Evolutionary conservation across 2,329 filamentous ascomycete genomes (phyloP).

Genomic region (Cladosporium velox): DNA sequence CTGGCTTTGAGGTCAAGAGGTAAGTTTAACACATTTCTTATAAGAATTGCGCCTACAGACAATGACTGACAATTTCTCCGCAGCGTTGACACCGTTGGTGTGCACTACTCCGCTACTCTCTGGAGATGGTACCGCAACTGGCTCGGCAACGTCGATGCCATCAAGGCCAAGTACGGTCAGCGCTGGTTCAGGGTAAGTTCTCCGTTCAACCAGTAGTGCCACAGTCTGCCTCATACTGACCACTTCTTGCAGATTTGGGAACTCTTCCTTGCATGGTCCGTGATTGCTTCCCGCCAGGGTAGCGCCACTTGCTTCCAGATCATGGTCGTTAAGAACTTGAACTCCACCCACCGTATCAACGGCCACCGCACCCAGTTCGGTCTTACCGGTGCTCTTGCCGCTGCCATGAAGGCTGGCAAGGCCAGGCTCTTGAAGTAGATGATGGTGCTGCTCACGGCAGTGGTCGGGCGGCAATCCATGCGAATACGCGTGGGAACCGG

Average conservation of each 20-base stretch:
- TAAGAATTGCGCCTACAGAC: no score
- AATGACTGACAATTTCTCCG: no score
- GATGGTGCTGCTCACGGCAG: neutral
- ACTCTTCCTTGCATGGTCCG: conserved; percentile 83
- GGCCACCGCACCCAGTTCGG: conserved; percentile 70
- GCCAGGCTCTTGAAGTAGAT: conserved; percentile 8
- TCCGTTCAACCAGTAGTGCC: neutral
- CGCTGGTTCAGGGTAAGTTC: conserved; percentile 73
- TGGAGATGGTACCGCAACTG: conserved; percentile 99
- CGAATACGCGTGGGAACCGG: no score
- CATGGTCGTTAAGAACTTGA: conserved; percentile 84
- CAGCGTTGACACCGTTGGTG: conserved; percentile 82
- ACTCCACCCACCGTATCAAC: conserved; percentile 78
- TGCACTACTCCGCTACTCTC: conserved; percentile 94
- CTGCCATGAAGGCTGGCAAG: conserved; percentile 45
- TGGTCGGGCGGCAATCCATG: neutral
- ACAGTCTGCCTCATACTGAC: neutral
- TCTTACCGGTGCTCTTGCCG: conserved; percentile 64
- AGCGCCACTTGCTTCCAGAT: conserved; percentile 86
- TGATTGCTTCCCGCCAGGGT: conserved; percentile 81
- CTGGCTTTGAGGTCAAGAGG: conserved; percentile 85
- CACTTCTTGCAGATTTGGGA: conserved; percentile 68
- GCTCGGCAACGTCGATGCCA: conserved; percentile 90
- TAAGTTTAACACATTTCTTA: neutral
- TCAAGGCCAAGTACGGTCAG: conserved; percentile 90